These are phyloP conservation scores for Penicillium alfredii DNA, from an alignment of 495 filamentous ascomycete species.

Conservation along the genomic window DNA sequence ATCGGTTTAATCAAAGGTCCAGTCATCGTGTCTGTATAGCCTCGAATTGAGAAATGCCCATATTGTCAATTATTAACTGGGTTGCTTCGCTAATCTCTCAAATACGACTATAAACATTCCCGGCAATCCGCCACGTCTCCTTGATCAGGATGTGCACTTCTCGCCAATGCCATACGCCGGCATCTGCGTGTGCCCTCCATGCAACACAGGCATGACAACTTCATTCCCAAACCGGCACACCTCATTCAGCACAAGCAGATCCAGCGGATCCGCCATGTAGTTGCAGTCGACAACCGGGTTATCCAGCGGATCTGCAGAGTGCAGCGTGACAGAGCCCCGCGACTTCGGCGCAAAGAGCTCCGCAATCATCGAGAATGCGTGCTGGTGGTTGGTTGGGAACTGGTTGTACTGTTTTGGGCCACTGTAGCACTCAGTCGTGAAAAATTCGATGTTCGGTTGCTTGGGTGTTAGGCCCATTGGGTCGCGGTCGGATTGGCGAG, in stretches of 20 bases:
- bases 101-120: constrained; percentile 19
- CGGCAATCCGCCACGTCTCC: constrained; percentile 27
- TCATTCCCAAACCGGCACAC: constrained; percentile 49
- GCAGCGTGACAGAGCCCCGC: constrained; percentile 35
- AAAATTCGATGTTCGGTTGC: constrained; percentile 49
- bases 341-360: constrained; percentile 37
- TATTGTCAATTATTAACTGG: too few relatives aligned
- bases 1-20: too few relatives aligned
- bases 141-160: constrained; percentile 52
- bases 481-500: constrained; percentile 40
- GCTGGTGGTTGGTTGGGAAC: constrained; percentile 36
- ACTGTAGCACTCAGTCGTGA: constrained; percentile 48
- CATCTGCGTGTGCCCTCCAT: constrained; percentile 53
- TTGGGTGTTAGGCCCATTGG: constrained; percentile 44
- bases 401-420: constrained; percentile 46
- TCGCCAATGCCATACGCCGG: constrained; percentile 56
- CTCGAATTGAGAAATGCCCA: too few relatives aligned
- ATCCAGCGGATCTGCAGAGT: constrained; percentile 28
- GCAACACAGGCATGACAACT: constrained; percentile 51
- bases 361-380: constrained; percentile 40
- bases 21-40: too few relatives aligned
- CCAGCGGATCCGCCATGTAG: constrained; percentile 43
- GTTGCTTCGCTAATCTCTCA: too few relatives aligned
- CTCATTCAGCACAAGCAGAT: constrained; percentile 44
- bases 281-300: constrained; percentile 47